Conservation (phyloP, 108 stramenopile genomes). For the Nitzschia sp. region DNA sequence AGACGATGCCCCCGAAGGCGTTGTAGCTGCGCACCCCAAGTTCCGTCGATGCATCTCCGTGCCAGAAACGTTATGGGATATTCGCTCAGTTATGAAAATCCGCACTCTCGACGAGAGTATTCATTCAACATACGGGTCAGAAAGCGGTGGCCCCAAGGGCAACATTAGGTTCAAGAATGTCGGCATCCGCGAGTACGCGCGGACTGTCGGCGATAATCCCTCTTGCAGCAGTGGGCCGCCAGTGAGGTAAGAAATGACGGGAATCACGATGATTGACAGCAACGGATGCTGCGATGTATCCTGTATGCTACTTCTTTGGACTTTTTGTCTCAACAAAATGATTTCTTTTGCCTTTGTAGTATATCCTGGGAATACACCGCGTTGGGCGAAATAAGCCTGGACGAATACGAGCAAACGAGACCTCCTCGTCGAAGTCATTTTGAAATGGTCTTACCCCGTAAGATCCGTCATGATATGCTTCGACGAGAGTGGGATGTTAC, state of each 20-base stretch:
- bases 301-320: not conserved
- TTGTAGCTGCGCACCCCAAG: not conserved
- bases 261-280: not conserved
- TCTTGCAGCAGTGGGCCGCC: constrained; percentile 47
- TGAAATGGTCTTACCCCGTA: constrained; percentile 55
- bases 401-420: constrained; percentile 47
- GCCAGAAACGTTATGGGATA: constrained; percentile 7
- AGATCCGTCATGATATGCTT: constrained; percentile 59
- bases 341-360: constrained; percentile 20
- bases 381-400: constrained; percentile 20
- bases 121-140: constrained; percentile 37
- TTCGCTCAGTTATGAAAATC: constrained; percentile 44
- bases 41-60: constrained; percentile 28
- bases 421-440: constrained; percentile 40
- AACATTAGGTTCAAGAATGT: constrained; percentile 36
- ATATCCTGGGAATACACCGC: constrained; percentile 56
- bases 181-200: constrained; percentile 53
- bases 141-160: not conserved
- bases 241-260: constrained; percentile 27
- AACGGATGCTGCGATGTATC: not conserved
- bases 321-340: not conserved
- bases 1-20: constrained; percentile 7
- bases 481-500: constrained; percentile 54
- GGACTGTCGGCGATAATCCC: constrained; percentile 63
- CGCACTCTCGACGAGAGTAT: constrained; percentile 55